Base-by-base conservation (phyloP, 225 moss, liverwort and hornwort genomes). In the Lunularia cruciata region DNA sequence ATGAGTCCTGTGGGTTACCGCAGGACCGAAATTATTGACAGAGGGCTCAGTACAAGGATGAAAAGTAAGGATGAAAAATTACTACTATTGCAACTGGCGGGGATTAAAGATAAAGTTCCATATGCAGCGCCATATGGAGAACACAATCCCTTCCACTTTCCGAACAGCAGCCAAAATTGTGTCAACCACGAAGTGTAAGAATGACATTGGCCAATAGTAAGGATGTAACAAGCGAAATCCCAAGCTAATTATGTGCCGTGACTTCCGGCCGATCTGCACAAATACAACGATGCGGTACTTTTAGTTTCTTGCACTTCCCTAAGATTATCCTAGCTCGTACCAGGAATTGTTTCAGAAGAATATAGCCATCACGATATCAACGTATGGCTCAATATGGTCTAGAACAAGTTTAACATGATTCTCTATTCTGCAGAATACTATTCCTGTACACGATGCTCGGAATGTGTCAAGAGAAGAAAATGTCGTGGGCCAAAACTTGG, bases 191-290 rank as follows among this genome's bases (percentile, higher is more conserved):
- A 86, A 96, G 72, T 89, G 88, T 77, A 77, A 81, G 54, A 75
- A 87, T 18, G 95, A 96, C 43, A 87, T 63, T 65, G 95, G 95
- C 95, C 95, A 96, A 55, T 92, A 96, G 43, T 88, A 90, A 47
- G 95, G 95, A 69, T 96, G 95, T 36, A 96, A 78, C 65, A 96
- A 71, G 25, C 95, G 85, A 58, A 96, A 96, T 51, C 92, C 86
- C 22, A 92, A 84, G 69, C 95, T 92, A 61, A 96, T 96, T 6
- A 96, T 81, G 73, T 88, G 92, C 63, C 95, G 85, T 0, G 82
- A 91, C 69, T 86, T 85, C 9, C 90, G 83, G 6, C 95, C 95
- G 40, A 91, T 83, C 90, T 91, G 88, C 75, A 54, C 69, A 74
- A 46, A 67, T n/a, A 38, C 33, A 26, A 32, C 33, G 40, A 52